Percentiles rank a stretch among this genome's conserved stretches.
phyloP scores from a whole-genome alignment of 331 rosid species.

The Malus hybrid region DNA sequence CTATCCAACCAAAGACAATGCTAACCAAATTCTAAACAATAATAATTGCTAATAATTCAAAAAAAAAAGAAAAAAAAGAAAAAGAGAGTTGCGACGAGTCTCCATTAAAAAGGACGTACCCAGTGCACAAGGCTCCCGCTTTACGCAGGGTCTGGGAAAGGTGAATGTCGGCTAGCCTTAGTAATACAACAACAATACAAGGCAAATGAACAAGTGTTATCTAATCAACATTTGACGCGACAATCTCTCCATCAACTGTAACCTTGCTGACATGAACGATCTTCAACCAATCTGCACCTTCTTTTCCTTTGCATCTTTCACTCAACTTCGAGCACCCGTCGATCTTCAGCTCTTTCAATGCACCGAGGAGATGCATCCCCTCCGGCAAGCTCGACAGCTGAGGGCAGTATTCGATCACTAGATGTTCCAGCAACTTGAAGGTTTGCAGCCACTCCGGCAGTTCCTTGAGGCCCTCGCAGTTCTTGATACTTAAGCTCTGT shows the following conservation, averaged over 20 bases:
- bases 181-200: too few relatives aligned
- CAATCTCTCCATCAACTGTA: background rate
- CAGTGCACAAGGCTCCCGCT: too few relatives aligned
- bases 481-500: background rate
- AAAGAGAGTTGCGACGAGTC: too few relatives aligned
- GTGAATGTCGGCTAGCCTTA: too few relatives aligned
- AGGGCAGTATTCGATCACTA: constrained; percentile 1
- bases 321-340: background rate
- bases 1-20: too few relatives aligned
- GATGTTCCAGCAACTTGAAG: background rate
- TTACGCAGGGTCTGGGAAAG: too few relatives aligned
- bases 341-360: background rate
- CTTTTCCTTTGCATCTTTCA: background rate
- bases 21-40: too few relatives aligned
- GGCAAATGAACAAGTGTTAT: background rate
- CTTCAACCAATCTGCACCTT: constrained; percentile 2
- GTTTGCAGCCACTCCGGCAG: constrained; percentile 12
- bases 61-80: too few relatives aligned
- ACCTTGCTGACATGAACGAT: background rate
- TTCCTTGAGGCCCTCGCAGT: background rate
- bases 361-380: background rate
- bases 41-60: too few relatives aligned
- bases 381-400: constrained; percentile 10
- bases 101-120: too few relatives aligned
- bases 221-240: constrained; percentile 1